These are phyloP conservation scores for Capniomyces stellatus DNA, from an alignment of 371 early-diverging fungal genomes.

Conservation along the genomic window DNA sequence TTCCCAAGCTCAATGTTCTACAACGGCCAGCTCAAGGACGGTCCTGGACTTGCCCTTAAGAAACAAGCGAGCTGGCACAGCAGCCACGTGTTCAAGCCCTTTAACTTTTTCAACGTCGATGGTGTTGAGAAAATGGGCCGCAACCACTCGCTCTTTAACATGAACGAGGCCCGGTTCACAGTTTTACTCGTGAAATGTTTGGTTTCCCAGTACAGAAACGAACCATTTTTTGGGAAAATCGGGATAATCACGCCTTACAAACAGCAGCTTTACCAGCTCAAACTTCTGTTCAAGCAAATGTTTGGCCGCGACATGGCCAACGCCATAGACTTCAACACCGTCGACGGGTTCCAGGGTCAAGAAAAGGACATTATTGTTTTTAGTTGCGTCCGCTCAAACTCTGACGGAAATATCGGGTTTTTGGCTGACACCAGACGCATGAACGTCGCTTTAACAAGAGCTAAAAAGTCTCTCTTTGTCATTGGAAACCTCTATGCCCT, in stretches of 20 bases:
- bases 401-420: conserved; percentile 65
- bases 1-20: conserved; percentile 79
- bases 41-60: conserved; percentile 39
- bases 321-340: conserved; percentile 80
- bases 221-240: conserved; percentile 52
- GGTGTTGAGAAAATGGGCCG: conserved; percentile 48
- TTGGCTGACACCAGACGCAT: conserved; percentile 71
- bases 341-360: conserved; percentile 98
- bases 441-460: conserved; percentile 93
- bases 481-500: conserved; percentile 46
- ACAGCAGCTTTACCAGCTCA: conserved; percentile 55
- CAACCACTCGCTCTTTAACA: conserved; percentile 62
- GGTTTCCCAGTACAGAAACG: conserved; percentile 31
- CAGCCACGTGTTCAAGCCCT: conserved; percentile 41
- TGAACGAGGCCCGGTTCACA: conserved; percentile 56
- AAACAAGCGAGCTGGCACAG: conserved; percentile 66
- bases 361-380: conserved; percentile 94
- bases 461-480: conserved; percentile 73
- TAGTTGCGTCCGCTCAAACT: conserved; percentile 78
- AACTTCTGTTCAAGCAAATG: conserved; percentile 33
- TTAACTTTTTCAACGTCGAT: conserved; percentile 58
- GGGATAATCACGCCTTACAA: conserved; percentile 90
- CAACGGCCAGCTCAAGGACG: conserved; percentile 51
- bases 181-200: conserved; percentile 44
- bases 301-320: conserved; percentile 47